Conservation (phyloP, 371 early-diverging fungal species). For the Encephalitozoon romaleae region DNA sequence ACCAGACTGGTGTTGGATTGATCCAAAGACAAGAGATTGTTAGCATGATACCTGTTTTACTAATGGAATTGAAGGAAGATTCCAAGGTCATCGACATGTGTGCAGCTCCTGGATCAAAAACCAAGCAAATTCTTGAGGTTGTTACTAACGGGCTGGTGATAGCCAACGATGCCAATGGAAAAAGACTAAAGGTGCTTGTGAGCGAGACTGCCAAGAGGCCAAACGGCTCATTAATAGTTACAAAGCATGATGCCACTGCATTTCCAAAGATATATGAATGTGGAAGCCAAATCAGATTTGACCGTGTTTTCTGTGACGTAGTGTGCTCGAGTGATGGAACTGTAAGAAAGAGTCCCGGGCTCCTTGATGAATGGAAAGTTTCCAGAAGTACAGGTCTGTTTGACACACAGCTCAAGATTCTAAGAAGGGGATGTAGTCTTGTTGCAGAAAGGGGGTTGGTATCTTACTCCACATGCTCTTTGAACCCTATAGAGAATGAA, state of each 20-base stretch:
- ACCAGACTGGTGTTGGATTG: slow-evolving; percentile 66
- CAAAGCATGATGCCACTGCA: slow-evolving; percentile 81
- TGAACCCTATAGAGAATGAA: slow-evolving; percentile 73
- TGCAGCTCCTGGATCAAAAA: slow-evolving; percentile 67
- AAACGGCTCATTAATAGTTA: slow-evolving; percentile 78
- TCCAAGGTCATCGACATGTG: slow-evolving; percentile 69
- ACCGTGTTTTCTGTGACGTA: slow-evolving; percentile 89
- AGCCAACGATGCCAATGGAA: slow-evolving; percentile 85
- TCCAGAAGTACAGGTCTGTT: slow-evolving; percentile 71
- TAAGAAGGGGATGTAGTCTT: slow-evolving; percentile 74
- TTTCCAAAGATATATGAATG: slow-evolving; percentile 68
- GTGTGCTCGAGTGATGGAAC: slow-evolving; percentile 94
- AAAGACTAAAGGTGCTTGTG: slow-evolving; percentile 80
- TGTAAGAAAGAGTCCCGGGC: slow-evolving; percentile 79
- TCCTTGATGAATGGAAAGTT: slow-evolving; percentile 76
- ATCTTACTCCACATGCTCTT: slow-evolving; percentile 95
- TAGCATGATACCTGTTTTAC: slow-evolving; percentile 87
- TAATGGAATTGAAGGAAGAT: slow-evolving; percentile 79
- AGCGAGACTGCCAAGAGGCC: slow-evolving; percentile 82
- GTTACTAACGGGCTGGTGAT: slow-evolving; percentile 72
- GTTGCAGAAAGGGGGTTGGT: slow-evolving; percentile 79
- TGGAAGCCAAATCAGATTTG: slow-evolving; percentile 64
- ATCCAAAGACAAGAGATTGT: slow-evolving; percentile 91
- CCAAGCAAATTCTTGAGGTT: slow-evolving; percentile 70
- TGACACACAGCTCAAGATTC: slow-evolving; percentile 73